Base-by-base conservation (phyloP, 345 rosid genomes). In the Lepidium didymum region DNA sequence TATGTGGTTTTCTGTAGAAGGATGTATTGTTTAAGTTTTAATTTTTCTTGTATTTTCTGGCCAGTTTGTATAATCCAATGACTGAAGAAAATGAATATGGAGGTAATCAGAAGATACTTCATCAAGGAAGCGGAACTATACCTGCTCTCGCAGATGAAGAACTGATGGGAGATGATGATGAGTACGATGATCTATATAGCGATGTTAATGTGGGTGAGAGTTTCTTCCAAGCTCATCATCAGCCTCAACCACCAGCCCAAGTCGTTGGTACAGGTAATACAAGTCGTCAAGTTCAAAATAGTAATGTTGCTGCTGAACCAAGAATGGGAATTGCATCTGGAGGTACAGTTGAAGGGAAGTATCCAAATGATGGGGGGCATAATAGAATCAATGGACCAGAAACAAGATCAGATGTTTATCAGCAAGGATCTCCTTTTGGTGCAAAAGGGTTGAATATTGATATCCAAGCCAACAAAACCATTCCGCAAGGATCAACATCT, bases 161-260 rank as follows among this genome's bases (percentile, higher is more conserved):
- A 60, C 46, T 85, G 42, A 80, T 88, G 73, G 93, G 85, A 43
- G 89, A 84, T 72, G 96, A 89, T 70, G 96, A 89, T 69, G 96
- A 89, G 57, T 90, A 83, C 49, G 96, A 87, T 74, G 96, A 90
- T 79, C 88, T 90, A 12, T 89, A 89, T 56, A 89, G 89, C 53
- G 94, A 90, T 80, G 94, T 89, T 36, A 89, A 89, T 73, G 93
- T 89, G 13, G 96, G 96, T 19, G 96, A 87, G 74, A 81, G 86
- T 71, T 85, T 87, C 67, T 70, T 79, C 65, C 89, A 82, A 69
- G 81, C 83, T 79, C 93, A 83, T 47, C 74, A 71, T 46, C 81
- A 65, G 43, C 38, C 85, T 62, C 87, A 83, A 71, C 40, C 74
- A 40, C 82, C 90, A 25, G 51, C 72, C 0, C 86, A 75, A 34